These are phyloP conservation scores for Cubamyces sp. DNA, from an alignment of 768 basidiomycete genomes.

Conservation along the genomic window DNA sequence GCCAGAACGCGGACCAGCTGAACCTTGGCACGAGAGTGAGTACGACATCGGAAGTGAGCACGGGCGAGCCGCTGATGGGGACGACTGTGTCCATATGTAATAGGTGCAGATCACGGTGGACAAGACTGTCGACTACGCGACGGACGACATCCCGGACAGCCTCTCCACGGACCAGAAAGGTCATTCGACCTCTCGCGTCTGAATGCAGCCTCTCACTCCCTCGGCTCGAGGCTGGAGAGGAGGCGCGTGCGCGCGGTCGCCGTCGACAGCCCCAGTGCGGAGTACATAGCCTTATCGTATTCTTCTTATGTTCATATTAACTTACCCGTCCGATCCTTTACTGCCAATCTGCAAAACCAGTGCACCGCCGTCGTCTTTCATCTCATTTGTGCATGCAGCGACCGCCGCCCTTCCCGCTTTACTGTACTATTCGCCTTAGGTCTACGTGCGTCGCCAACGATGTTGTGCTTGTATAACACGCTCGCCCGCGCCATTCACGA, in stretches of 20 bases:
- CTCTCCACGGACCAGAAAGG: conserved; percentile 12
- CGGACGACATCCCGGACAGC: conserved; percentile 25
- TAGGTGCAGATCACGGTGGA: conserved; percentile 34
- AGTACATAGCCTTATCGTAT: background rate
- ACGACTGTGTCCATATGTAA: background rate
- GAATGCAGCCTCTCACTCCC: background rate
- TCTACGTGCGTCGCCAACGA: background rate
- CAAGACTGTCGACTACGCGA: conserved; percentile 33
- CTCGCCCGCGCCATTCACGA: background rate
- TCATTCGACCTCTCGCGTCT: conserved; percentile 4
- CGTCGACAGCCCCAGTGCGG: background rate
- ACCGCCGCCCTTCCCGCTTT: background rate
- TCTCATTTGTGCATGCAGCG: too few relatives aligned
- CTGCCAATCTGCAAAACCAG: background rate
- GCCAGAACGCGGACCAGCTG: conserved; percentile 19
- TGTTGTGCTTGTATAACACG: conserved; percentile 9
- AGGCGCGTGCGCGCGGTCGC: too few relatives aligned
- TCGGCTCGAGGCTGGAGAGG: background rate
- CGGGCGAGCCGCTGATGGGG: conserved; percentile 10
- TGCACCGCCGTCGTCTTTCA: too few relatives aligned
- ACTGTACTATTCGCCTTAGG: background rate
- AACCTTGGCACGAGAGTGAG: conserved; percentile 24
- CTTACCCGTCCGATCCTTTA: conserved; percentile 4
- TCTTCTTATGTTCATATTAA: background rate
- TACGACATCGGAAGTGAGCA: conserved; percentile 3